Percentiles rank a stretch among this genome's conserved stretches.
These are phyloP conservation scores for Pholiota microspora DNA, from an alignment of 768 basidiomycete genomes.

Conservation along the genomic window DNA sequence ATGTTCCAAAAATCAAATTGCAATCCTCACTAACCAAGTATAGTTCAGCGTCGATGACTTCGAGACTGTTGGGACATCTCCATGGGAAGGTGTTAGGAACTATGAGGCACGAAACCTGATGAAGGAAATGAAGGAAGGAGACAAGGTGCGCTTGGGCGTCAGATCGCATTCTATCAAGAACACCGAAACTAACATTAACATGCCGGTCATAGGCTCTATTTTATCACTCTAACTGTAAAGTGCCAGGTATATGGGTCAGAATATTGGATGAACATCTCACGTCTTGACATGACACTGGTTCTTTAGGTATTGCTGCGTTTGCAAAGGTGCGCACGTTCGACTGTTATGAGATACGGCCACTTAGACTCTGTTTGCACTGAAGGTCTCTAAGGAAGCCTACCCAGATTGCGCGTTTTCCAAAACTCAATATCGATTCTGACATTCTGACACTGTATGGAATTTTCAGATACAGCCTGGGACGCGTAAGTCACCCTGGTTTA, in stretches of 20 bases:
- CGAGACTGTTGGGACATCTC: slow-evolving; percentile 62
- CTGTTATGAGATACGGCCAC: background rate
- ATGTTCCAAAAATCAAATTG: background rate
- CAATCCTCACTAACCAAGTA: background rate
- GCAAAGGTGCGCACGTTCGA: slow-evolving; percentile 54
- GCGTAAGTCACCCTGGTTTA: slow-evolving; percentile 43
- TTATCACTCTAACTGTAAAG: slow-evolving; percentile 87
- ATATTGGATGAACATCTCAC: too few relatives aligned
- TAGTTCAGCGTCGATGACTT: slow-evolving; percentile 90
- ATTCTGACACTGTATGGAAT: slow-evolving; percentile 4
- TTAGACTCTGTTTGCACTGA: background rate
- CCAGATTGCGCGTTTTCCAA: slow-evolving; percentile 69
- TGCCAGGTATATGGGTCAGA: slow-evolving; percentile 60
- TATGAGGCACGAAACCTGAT: slow-evolving; percentile 82
- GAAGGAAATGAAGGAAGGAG: slow-evolving; percentile 75
- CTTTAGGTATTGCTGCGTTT: slow-evolving; percentile 72
- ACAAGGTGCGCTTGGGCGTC: slow-evolving; percentile 51
- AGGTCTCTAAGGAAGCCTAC: slow-evolving; percentile 85
- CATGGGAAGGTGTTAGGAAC: slow-evolving; percentile 90
- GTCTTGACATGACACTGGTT: too few relatives aligned
- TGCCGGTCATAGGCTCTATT: slow-evolving; percentile 59
- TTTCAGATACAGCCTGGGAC: slow-evolving; percentile 87
- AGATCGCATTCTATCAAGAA: background rate
- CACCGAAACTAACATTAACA: background rate
- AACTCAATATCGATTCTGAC: background rate